These are phyloP conservation scores for Mycena indigotica DNA, from an alignment of 768 basidiomycete species.

Conservation along the genomic window DNA sequence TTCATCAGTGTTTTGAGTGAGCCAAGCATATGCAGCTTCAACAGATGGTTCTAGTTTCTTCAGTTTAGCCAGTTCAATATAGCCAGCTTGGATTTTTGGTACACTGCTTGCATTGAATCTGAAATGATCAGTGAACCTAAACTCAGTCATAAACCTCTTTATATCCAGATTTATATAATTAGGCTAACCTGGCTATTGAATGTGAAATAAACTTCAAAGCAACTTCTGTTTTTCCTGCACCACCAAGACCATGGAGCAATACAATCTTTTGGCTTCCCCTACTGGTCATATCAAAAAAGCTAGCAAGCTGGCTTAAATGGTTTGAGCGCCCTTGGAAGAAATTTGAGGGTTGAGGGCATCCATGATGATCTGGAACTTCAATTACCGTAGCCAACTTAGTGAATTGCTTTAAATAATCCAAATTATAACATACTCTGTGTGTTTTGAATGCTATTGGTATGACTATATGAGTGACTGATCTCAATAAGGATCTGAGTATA, in stretches of 20 bases:
- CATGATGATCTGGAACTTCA: background rate
- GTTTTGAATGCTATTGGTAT: too few species aligned
- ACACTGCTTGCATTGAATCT: background rate
- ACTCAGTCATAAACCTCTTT: background rate
- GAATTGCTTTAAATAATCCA: background rate
- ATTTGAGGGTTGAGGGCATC: background rate
- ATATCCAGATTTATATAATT: background rate
- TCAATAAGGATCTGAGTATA: background rate
- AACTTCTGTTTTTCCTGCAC: background rate
- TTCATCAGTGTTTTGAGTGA: background rate
- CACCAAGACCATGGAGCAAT: too few species aligned
- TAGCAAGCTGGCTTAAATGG: background rate
- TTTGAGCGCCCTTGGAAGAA: background rate
- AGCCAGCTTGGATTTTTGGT: background rate
- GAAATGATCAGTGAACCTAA: background rate
- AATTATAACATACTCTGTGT: too few species aligned
- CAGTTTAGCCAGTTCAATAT: background rate
- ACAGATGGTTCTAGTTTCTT: background rate
- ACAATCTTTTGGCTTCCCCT: background rate
- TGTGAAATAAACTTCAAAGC: conserved; percentile 1
- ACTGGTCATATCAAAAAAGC: background rate
- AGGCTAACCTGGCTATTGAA: background rate
- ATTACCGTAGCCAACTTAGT: background rate
- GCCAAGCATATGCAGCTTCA: background rate
- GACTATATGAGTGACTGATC: too few species aligned